Base-by-base conservation (phyloP, 805 yeast species). In the Debaryomyces maramus region DNA sequence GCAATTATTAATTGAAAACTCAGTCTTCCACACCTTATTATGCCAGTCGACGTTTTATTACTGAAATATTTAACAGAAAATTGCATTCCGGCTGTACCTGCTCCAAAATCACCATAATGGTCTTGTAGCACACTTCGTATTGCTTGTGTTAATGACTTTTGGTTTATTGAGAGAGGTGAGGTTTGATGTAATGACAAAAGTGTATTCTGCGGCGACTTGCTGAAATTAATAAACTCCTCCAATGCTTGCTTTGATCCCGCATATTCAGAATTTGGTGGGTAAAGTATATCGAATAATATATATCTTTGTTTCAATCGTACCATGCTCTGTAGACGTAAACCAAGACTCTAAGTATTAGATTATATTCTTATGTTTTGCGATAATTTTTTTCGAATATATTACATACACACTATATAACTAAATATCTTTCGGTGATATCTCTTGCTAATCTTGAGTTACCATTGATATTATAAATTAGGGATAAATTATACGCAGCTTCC, bases 261-360 rank as follows among this genome's bases (percentile, higher is more conserved):
- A 2, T 27, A n/a, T 10, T 7, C 29, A 3, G 36, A 14, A 4
- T 17, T 20, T 0, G 72, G 76, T 0, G 96, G 95, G 48, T 81
- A 81, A 4, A 86, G 60, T 0, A 90, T 62, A 49, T 89, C 96
- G 58, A 91, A 90, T 3, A 89, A 70, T 9, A 90, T 72, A 53
- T 91, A 90, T 50, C 98, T 68, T 13, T 89, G 81, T 60, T 90
- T 90, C 20, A 90, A 70, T 53, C 98, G 77, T 11, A 90, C 98
- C 98, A 90, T 90, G 10, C 3, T 39, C 4, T 17, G 17, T 15
- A 20, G 11, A 5, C 4, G 13, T 24, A 13, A 8, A 24, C 13
- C 13, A 24, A 10, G 11, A 6, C 11, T 24, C 10, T 24, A 24
- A n/a, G 10, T 3, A 24, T 24, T 24, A 24, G 11, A 7, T 24